Conservation (phyloP, 2,329 filamentous ascomycete species). For the Monilinia vaccinii-corymbosi region DNA sequence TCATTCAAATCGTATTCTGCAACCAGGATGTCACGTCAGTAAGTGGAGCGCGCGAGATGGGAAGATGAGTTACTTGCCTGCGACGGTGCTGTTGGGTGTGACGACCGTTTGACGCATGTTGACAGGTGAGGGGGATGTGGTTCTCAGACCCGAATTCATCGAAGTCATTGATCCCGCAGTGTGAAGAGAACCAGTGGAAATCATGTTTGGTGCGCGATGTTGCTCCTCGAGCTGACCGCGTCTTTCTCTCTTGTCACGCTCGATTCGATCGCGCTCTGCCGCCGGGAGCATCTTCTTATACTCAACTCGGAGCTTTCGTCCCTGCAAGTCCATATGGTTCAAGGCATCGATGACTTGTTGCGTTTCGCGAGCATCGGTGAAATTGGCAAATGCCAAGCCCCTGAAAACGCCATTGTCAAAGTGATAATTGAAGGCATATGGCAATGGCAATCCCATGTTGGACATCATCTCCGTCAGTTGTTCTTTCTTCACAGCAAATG, state of each 20-base stretch:
- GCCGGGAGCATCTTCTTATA: slow-evolving; percentile 99
- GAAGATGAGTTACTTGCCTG: slow-evolving; percentile 13
- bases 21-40: slow-evolving; percentile 10
- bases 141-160: slow-evolving; percentile 52
- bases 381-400: slow-evolving; percentile 94
- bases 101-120: slow-evolving; percentile 18
- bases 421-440: slow-evolving; percentile 99
- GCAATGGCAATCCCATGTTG: slow-evolving; percentile 83
- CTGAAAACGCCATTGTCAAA: slow-evolving; percentile 97
- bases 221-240: slow-evolving; percentile 95
- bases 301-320: slow-evolving; percentile 87
- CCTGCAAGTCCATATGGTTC: slow-evolving; percentile 93
- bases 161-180: slow-evolving; percentile 75
- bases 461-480: slow-evolving; percentile 90
- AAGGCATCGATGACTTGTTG: slow-evolving; percentile 84
- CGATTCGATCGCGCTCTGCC: slow-evolving; percentile 89
- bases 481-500: slow-evolving; percentile 96
- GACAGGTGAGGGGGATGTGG: slow-evolving; percentile 28
- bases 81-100: slow-evolving; percentile 10
- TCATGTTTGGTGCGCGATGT: slow-evolving; percentile 54
- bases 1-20: slow-evolving; percentile 79
- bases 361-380: slow-evolving; percentile 91
- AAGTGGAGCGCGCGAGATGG: not conserved
- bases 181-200: slow-evolving; percentile 46
- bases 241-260: slow-evolving; percentile 92